Evolutionary conservation across 306 rosid genomes (phyloP), one percentile per base, ranked within the genome.

Genomic region (Delonix regia): DNA sequence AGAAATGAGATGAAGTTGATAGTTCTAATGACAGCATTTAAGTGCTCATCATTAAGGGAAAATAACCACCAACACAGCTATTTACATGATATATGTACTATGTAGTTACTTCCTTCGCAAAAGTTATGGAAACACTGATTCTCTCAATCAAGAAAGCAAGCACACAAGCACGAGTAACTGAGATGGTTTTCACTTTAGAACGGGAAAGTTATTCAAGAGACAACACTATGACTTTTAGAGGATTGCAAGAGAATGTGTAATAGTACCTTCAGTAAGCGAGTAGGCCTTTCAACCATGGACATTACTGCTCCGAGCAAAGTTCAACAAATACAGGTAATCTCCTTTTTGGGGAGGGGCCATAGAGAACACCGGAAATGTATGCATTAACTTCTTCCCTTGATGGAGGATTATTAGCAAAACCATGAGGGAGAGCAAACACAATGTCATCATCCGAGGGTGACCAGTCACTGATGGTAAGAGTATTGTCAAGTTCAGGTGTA

Each of bases 391-490:
- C 84, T 82, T 86, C 86, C 84, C 86, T 81, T 68, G 87, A 75
- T 41, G 85, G 75, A 76, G 71, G 71, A 66, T 49, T 69, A 47
- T 49, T 73, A 47, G 69, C 75, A 33, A 87, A 78, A 70, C 74
- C 67, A 76, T 51, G 15, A 28, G 90, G 90, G 82, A 84, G 83
- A 24, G 59, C 66, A 66, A 82, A 33, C 74, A 75, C 81, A 79
- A 90, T 92, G 78, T 78, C 83, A 74, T 94, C 97, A 64, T 92
- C 98, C 78, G 79, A 64, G 19, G 94, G 96, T 42, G 90, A 94
- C 97, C 98, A 94, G 42, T 86, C 81, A 15, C 14, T 28, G 73
- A 67, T n/a, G 69, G 62, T 51, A 25, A 48, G 77, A 25, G 52
- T 45, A 30, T 38, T 57, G 22, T 33, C 51, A 45, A 25, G 59